Base-by-base conservation (phyloP, 257 asterid genomes). In the Solanum ossicruentum region DNA sequence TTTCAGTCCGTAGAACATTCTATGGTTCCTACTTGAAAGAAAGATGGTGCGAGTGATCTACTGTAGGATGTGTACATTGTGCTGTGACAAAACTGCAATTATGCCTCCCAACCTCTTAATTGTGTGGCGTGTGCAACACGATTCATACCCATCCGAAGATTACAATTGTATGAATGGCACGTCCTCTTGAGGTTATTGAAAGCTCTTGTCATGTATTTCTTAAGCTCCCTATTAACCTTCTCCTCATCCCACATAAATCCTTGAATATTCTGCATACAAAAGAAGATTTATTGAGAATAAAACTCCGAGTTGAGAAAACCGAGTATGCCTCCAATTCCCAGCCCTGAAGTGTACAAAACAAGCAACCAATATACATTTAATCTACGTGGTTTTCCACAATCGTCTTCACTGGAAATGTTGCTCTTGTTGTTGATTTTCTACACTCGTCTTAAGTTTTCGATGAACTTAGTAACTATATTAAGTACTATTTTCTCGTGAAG, bases 191-290 rank as follows among this genome's bases (percentile, higher is more conserved):
- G 91, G 84, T 91, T 89, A 28, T 87, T 90, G 86, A 94, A 95
- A 65, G 97, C 71, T 63, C 93, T 92, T 13, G 94, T 92, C 99
- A 95, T 94, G 93, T 95, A 95, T 83, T 87, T 88, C 82, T 89
- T 85, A 5, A 94, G 97, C 89, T 94, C 98, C 16, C 41, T 20
- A 71, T 95, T 95, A 79, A 95, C 97, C 89, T 95, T 93, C 54
- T 92, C 95, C 81, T 95, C 98, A 0, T 90, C 96, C 98, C 98
- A 95, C 97, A 93, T 91, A 73, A 95, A 95, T 26, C 98, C 96
- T 91, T 94, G 98, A 87, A 94, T 94, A 81, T 95, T 95, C 98
- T 93, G 89, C 88, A 85, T 45, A 81, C 10, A 45, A 82, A 18
- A 43, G 77, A 49, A 61, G 8, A 45, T 4, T 10, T 45, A 0